Evolutionary conservation across 2,329 filamentous ascomycete genomes (phyloP), one percentile per base, ranked within the genome.

Genomic region (Trichoderma hamatum): DNA sequence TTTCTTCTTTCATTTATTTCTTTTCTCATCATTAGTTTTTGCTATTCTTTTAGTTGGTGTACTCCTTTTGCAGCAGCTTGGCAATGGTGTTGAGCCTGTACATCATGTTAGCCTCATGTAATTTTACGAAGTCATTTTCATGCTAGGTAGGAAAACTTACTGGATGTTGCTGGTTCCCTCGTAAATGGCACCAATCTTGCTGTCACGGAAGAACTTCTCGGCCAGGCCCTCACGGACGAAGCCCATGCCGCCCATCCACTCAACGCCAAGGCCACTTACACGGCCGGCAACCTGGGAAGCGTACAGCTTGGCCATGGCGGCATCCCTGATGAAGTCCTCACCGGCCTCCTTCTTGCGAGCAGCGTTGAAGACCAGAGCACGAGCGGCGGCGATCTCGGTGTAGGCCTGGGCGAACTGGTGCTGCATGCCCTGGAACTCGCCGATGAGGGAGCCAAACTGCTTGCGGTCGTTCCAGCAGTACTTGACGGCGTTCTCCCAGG

Each of bases 201-300:
- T 96, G 80, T 99, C 96, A 58, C 96, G 87, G 86, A 91, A 99
- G 84, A 91, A 97, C 88, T 99, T 99, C 88, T 99, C 96, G 0
- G 96, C 96, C 69, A 97, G 89, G 0, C 96, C 96, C 80, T 99
- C 96, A 55, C 96, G 86, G 19, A 99, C 96, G 76, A 99, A 99
- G 56, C 96, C 96, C 96, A 99, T 98, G 71, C 96, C 96, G 59
- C 96, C 96, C 95, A 98, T 98, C 96, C 96, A 99, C 83, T 99
- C 96, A 32, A 99, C 89, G 0, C 95, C 96, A 60, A 92, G 86
- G 7, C 94, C 90, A 67, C 91, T 92, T 24, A 99, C 95, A 67
- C 89, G 89, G 24, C 92, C 92, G 0, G 96, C 96, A 36, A 99
- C 93, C 82, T 99, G 96, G 5, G 92, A 96, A 2, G 96, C 89